Evolutionary conservation across 1,139 yeast genomes (phyloP).

Genomic region (Arxiozyma telluris): DNA sequence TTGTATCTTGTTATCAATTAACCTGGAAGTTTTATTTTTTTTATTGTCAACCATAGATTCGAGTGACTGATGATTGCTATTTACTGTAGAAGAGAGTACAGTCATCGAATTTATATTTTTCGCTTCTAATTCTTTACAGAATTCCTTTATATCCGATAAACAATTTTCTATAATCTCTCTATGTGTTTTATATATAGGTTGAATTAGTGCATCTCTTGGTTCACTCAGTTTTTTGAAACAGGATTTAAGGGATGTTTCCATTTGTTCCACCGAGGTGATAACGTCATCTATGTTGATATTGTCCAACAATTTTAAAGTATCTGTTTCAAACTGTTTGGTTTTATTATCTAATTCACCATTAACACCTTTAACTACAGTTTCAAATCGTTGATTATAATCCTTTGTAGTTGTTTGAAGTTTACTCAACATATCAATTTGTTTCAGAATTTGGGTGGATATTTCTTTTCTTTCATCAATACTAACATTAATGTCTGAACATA

Average conservation of each 20-base stretch:
- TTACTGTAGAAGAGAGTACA: not conserved
- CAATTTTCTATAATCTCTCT: conserved; percentile 7
- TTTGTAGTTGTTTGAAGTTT: conserved; percentile 13
- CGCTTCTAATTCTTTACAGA: conserved; percentile 3
- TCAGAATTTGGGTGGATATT: conserved; percentile 9
- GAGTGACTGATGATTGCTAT: not conserved
- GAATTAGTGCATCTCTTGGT: conserved; percentile 6
- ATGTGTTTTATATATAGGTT: conserved; percentile 8
- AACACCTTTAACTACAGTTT: conserved; percentile 10
- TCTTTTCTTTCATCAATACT: conserved; percentile 8
- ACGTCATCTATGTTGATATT: conserved; percentile 20
- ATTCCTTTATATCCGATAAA: conserved; percentile 1
- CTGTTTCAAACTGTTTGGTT: conserved; percentile 21
- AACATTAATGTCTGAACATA: conserved; percentile 15
- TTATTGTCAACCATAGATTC: not conserved
- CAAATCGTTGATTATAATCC: conserved; percentile 11
- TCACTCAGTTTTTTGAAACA: not conserved
- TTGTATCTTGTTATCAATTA: conserved; percentile 4
- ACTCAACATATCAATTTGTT: conserved; percentile 16
- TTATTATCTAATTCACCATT: conserved; percentile 18
- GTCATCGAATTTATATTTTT: not conserved
- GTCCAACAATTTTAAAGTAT: conserved; percentile 30
- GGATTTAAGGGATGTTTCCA: conserved; percentile 1
- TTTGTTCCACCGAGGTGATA: not conserved
- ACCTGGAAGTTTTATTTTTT: not conserved